These are phyloP conservation scores for Aspergillus versicolor DNA, from an alignment of 2,329 filamentous ascomycete species.

Conservation along the genomic window DNA sequence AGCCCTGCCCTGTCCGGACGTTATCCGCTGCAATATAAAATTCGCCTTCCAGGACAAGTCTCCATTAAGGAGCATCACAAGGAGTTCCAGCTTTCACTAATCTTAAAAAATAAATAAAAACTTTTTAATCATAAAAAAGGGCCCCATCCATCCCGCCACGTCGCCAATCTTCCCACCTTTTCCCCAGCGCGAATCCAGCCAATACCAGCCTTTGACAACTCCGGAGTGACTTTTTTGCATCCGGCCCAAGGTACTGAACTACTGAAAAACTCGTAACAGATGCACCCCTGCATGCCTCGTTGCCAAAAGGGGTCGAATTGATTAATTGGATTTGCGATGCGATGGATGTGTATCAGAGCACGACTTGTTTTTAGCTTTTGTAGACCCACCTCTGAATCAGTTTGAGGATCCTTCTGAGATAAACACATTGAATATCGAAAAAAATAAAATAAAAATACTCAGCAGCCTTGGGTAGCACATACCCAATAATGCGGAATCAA, in stretches of 20 bases:
- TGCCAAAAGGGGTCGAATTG: too few species aligned
- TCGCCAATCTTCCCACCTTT: not conserved
- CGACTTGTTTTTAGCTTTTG: not conserved
- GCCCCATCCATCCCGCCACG: not conserved
- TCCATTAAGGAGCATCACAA: not conserved
- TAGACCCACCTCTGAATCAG: not conserved
- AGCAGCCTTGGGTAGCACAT: not conserved
- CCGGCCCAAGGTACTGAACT: too few species aligned
- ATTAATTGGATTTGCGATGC: too few species aligned
- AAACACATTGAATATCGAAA: too few species aligned
- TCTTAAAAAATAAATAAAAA: not conserved
- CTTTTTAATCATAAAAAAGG: not conserved
- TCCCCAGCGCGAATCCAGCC: not conserved
- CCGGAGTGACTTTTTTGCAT: too few species aligned
- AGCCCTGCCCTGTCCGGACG: not conserved
- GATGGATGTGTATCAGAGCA: too few species aligned
- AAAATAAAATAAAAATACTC: too few species aligned
- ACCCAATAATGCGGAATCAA: not conserved
- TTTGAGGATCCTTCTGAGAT: too few species aligned
- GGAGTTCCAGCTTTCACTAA: not conserved
- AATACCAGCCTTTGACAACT: too few species aligned
- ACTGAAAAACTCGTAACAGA: too few species aligned
- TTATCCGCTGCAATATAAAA: slow-evolving; percentile 1
- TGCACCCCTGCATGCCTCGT: too few species aligned
- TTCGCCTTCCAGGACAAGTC: not conserved